Conservation (phyloP, 2,329 filamentous ascomycete species). For the Byssoonygena ceratinophila region DNA sequence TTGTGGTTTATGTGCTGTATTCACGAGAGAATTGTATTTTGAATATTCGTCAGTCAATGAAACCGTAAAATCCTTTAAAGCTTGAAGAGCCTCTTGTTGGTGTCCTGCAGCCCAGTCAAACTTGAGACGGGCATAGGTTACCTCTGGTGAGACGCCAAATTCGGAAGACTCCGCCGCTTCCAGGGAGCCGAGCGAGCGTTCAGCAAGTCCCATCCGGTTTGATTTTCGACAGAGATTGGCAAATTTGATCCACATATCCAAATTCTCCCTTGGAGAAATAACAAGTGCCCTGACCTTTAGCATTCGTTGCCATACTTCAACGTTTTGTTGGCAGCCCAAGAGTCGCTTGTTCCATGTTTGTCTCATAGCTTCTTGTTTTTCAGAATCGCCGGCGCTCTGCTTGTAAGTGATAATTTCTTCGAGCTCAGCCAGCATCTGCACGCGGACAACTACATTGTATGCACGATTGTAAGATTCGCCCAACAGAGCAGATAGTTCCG, state of each 20-base stretch:
- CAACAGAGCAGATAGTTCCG: conserved; percentile 89
- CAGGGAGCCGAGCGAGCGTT: conserved; percentile 88
- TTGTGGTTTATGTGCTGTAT: conserved; percentile 27
- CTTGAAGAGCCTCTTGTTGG: conserved; percentile 52
- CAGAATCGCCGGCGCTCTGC: conserved; percentile 65
- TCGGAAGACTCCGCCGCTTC: conserved; percentile 52
- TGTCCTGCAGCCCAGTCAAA: conserved; percentile 82
- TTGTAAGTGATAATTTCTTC: conserved; percentile 98
- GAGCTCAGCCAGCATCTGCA: conserved; percentile 97
- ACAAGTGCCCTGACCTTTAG: conserved; percentile 87
- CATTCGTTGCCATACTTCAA: conserved; percentile 98
- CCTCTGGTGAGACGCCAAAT: conserved; percentile 52
- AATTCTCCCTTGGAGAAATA: conserved; percentile 81
- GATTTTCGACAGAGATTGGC: conserved; percentile 97
- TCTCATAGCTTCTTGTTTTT: conserved; percentile 83
- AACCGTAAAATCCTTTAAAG: conserved; percentile 52
- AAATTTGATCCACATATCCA: conserved; percentile 99
- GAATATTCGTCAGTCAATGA: conserved; percentile 50
- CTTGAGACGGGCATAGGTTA: conserved; percentile 94
- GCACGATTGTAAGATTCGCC: conserved; percentile 97
- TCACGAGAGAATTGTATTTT: conserved; percentile 33
- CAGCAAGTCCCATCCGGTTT: conserved; percentile 82
- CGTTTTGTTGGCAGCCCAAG: conserved; percentile 89
- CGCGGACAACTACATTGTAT: conserved; percentile 93
- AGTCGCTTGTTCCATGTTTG: conserved; percentile 92